phyloP scores from a whole-genome alignment of 225 moss, liverwort and hornwort genomes.

The Pseudisothecium myosuroides region DNA sequence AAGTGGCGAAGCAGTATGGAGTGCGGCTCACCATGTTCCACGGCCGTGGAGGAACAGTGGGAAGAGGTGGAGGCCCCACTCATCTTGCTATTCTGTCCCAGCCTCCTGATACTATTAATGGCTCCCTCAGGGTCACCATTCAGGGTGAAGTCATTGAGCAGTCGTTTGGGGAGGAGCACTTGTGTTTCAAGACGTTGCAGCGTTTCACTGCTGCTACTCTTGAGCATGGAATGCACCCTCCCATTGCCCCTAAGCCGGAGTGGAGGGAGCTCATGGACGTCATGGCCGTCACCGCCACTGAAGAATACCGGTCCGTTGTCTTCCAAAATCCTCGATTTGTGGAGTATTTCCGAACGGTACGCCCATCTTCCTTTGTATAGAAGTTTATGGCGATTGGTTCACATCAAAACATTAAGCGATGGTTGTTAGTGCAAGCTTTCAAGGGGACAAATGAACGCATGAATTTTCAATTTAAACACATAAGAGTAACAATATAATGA shows the following conservation, averaged over 20 bases:
- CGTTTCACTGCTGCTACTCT: slow-evolving; percentile 95
- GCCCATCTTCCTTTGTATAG: neutral
- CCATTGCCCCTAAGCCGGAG: slow-evolving; percentile 70
- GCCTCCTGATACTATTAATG: slow-evolving; percentile 91
- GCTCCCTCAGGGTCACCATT: slow-evolving; percentile 83
- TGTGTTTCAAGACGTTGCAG: slow-evolving; percentile 90
- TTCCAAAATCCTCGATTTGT: slow-evolving; percentile 79
- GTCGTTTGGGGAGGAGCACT: slow-evolving; percentile 92
- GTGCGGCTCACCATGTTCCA: slow-evolving; percentile 91
- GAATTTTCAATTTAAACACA: neutral
- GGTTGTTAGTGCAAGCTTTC: neutral
- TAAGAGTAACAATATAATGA: too few species aligned
- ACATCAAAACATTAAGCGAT: neutral
- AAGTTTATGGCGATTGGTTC: neutral
- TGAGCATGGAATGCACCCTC: slow-evolving; percentile 94
- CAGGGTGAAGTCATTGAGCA: slow-evolving; percentile 99
- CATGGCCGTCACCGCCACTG: slow-evolving; percentile 62
- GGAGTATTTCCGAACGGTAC: slow-evolving; percentile 84
- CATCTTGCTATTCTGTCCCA: slow-evolving; percentile 94
- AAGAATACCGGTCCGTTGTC: slow-evolving; percentile 76
- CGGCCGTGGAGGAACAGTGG: slow-evolving; percentile 91
- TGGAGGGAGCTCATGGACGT: slow-evolving; percentile 83
- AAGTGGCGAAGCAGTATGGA: slow-evolving; percentile 74
- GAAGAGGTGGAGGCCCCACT: slow-evolving; percentile 88
- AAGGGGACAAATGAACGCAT: neutral